These are phyloP conservation scores for Neurospora sp. DNA, from an alignment of 495 filamentous ascomycete species.

Conservation along the genomic window DNA sequence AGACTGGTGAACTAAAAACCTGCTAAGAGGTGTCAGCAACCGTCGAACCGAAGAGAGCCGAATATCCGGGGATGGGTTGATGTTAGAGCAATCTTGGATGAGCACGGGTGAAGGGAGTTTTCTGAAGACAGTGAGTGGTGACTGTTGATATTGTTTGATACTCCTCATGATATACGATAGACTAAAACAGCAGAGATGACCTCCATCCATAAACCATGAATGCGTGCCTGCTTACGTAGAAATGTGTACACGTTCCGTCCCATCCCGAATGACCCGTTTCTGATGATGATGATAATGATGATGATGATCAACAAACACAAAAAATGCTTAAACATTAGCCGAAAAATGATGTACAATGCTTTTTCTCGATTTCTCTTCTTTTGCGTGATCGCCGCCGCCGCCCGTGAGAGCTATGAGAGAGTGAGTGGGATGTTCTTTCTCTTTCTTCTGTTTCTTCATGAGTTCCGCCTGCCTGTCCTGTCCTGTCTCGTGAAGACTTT, in stretches of 20 bases:
- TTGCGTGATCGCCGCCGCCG: not conserved
- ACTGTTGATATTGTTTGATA: not conserved
- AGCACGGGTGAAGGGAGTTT: not conserved
- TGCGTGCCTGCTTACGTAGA: not conserved
- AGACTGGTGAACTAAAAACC: not conserved
- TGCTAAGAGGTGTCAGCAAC: not conserved
- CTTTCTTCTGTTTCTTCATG: not conserved
- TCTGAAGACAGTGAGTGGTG: not conserved
- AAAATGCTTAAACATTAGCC: not conserved
- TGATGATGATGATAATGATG: not conserved
- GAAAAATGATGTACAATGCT: not conserved
- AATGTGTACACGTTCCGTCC: not conserved
- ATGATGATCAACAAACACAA: not conserved
- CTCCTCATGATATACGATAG: not conserved
- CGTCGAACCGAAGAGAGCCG: not conserved
- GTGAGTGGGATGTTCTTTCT: not conserved
- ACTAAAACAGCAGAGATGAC: not conserved
- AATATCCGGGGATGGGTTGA: not conserved
- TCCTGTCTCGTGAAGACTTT: not conserved
- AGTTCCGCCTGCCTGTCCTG: not conserved
- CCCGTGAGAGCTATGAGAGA: not conserved
- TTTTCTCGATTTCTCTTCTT: not conserved
- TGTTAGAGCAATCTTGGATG: not conserved
- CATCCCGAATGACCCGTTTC: not conserved
- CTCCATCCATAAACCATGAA: not conserved